These are phyloP conservation scores for Massarina eburnea DNA, from an alignment of 2,329 filamentous ascomycete species.

Conservation along the genomic window DNA sequence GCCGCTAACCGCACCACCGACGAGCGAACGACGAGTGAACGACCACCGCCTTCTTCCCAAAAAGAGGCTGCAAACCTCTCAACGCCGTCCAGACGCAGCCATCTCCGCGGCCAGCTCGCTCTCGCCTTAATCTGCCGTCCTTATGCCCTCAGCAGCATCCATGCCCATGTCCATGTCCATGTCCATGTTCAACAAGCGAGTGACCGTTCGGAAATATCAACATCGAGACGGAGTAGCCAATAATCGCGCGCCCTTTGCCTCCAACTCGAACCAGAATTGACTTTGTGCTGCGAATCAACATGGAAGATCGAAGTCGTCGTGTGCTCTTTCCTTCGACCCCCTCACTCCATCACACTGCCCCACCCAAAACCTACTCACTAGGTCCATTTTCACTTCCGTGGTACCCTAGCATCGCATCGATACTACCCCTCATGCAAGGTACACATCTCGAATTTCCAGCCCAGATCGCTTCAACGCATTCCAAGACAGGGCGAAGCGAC, in stretches of 20 bases:
- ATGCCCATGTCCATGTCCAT: too few species aligned
- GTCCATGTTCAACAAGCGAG: conserved; percentile 18
- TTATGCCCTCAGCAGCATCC: conserved; percentile 14
- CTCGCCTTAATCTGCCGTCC: conserved; percentile 17
- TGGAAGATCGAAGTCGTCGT: too few species aligned
- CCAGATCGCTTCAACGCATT: too few species aligned
- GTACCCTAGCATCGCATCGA: conserved; percentile 14
- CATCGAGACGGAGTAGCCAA: conserved; percentile 15
- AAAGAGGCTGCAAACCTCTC: conserved; percentile 20
- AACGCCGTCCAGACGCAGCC: conserved; percentile 18
- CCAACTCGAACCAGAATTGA: too few species aligned
- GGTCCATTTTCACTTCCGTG: neutral
- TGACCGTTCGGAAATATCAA: conserved; percentile 7
- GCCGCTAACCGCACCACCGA: conserved; percentile 18
- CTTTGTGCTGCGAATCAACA: too few species aligned
- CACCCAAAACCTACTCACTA: neutral
- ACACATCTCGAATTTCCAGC: conserved; percentile 10
- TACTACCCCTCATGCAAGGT: conserved; percentile 26
- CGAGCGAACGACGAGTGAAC: conserved; percentile 16
- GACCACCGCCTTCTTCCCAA: neutral
- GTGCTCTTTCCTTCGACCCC: too few species aligned
- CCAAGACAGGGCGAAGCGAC: too few species aligned
- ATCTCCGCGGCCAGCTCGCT: conserved; percentile 16
- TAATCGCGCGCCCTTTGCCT: too few species aligned
- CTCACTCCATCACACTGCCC: neutral